Base-by-base conservation (phyloP, 306 rosid species). In the Cucurbita ficifolia region DNA sequence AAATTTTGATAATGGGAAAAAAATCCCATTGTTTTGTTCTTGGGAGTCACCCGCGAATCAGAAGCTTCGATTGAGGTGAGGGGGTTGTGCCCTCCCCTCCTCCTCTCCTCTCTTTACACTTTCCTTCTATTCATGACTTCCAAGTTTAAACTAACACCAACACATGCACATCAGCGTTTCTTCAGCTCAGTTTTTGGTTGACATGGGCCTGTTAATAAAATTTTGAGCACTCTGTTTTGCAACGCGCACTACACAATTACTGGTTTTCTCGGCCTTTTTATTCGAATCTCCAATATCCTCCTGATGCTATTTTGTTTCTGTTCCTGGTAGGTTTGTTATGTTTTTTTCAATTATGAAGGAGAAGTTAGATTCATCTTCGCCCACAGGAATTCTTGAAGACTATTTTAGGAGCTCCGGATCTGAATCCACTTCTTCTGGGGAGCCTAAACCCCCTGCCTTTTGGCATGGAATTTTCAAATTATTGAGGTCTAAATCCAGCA, bases 351-450 rank as follows among this genome's bases (percentile, higher is more conserved):
- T 38, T 18, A 91, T 91, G 96, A 84, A 87, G 82, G 89, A 89
- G 76, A 88, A 84, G 55, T 89, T 74, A 36, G 90, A 84, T 75
- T 83, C 79, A 10, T 75, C 17, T 63, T 85, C 97, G 5, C 97
- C 99, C 43, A 77, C 79, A 11, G 90, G 96, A 57, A 87, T 95
- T 74, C 91, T 95, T 12, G 96, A 91, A 82, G 99, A 91, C 80
- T 95, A 88, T 73, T 88, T 95, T 49, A 83, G 77, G 76, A 89
- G 96, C 80, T 85, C 97, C 18, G 96, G 87, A 63, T 87, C 93
- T 16, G 97, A 91, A 84, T 70, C 93, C 56, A 83, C 91, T 77
- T 82, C 88, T 49, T 88, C 91, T 1, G 88, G 83, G 75, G 96
- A 85, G 13, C 82, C 84, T 69, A 91, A 85, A 78, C 67, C 53